Conservation (phyloP, 169 alveolate species). For the Cryptosporidium canis region DNA sequence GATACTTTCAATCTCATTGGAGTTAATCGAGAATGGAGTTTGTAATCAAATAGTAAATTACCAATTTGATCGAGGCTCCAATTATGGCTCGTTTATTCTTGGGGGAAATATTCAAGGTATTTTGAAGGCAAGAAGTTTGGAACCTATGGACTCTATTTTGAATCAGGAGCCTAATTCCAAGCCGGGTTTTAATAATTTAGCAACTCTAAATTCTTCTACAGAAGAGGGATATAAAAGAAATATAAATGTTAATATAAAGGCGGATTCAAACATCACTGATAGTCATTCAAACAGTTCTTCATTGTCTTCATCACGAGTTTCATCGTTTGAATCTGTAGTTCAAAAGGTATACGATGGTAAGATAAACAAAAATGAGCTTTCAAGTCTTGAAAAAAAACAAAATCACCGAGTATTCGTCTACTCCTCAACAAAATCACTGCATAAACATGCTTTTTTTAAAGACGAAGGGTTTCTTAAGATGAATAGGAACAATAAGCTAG, state of each 20-base stretch:
- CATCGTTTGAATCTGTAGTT: constrained; percentile 33
- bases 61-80: background rate
- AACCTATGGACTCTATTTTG: background rate
- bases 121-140: background rate
- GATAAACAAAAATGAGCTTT: background rate
- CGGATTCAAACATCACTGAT: background rate
- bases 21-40: constrained; percentile 51
- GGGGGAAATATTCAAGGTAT: background rate
- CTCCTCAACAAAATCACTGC: background rate
- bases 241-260: background rate
- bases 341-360: background rate
- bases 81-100: background rate
- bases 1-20: constrained; percentile 46
- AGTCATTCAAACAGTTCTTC: background rate
- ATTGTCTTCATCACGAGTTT: constrained; percentile 40
- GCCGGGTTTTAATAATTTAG: background rate
- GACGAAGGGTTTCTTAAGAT: constrained; percentile 11
- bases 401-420: constrained; percentile 16
- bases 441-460: background rate
- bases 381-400: background rate
- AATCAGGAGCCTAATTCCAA: background rate
- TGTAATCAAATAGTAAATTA: constrained; percentile 37
- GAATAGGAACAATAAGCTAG: background rate
- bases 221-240: background rate
- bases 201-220: background rate